Evolutionary conservation across 2,329 filamentous ascomycete species (phyloP).

Genomic region (Ascochyta fabae): DNA sequence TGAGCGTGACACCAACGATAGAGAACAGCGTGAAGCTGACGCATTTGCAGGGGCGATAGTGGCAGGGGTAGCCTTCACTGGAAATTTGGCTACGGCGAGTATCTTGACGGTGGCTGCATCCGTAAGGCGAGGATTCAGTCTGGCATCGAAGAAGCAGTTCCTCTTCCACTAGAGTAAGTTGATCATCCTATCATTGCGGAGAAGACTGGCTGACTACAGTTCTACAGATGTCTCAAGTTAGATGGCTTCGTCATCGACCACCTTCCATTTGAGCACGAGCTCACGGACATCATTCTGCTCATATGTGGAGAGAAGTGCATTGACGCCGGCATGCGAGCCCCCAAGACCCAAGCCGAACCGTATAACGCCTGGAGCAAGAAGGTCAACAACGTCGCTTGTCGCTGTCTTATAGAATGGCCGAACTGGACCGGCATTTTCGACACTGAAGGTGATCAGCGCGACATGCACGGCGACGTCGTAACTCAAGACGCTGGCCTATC

Average conservation of each 20-base stretch:
- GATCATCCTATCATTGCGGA: not conserved
- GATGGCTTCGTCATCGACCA: slow-evolving; percentile 44
- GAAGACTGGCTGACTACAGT: not conserved
- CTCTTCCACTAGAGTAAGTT: slow-evolving; percentile 31
- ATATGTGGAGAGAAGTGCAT: slow-evolving; percentile 35
- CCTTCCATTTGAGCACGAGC: slow-evolving; percentile 39
- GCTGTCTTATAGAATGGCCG: slow-evolving; percentile 35
- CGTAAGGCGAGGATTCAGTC: slow-evolving; percentile 40
- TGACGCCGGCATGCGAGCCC: slow-evolving; percentile 38
- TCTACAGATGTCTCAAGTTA: slow-evolving; percentile 34
- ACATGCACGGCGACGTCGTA: slow-evolving; percentile 21
- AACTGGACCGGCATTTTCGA: slow-evolving; percentile 37
- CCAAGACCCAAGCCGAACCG: slow-evolving; percentile 21
- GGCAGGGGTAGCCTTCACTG: slow-evolving; percentile 41
- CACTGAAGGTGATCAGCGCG: slow-evolving; percentile 26
- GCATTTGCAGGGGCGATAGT: slow-evolving; percentile 30
- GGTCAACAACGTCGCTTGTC: slow-evolving; percentile 26
- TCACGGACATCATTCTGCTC: slow-evolving; percentile 31
- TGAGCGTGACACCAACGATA: slow-evolving; percentile 10
- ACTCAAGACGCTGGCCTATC: slow-evolving; percentile 20
- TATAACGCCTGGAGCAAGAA: slow-evolving; percentile 24
- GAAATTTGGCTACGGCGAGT: slow-evolving; percentile 40
- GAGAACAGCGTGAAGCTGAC: not conserved
- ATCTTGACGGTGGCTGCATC: slow-evolving; percentile 42
- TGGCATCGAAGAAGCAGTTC: slow-evolving; percentile 26